Conservation (phyloP, 805 yeast genomes). For the Saccharomycopsis oosterbeekiorum region DNA sequence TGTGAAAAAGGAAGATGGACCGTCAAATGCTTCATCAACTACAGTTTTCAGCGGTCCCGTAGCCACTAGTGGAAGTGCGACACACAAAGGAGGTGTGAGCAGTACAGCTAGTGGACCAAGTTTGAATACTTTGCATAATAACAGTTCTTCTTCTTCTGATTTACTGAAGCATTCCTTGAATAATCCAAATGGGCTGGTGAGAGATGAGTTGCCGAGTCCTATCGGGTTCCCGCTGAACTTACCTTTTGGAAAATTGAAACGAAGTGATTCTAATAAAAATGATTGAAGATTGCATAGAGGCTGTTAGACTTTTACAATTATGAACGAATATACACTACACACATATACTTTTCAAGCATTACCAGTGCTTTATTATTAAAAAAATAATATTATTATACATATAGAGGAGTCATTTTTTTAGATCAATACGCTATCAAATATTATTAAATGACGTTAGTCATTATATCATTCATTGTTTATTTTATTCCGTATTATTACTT, state of each 20-base stretch:
- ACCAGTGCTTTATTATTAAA: too few relatives aligned
- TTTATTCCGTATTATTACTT: too few relatives aligned
- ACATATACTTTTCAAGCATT: too few relatives aligned
- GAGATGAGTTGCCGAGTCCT: slow-evolving; percentile 18
- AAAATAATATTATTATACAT: too few relatives aligned
- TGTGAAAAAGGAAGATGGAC: background rate
- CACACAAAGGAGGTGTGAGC: background rate
- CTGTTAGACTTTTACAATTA: too few relatives aligned
- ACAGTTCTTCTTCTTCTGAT: background rate
- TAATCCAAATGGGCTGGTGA: slow-evolving; percentile 17
- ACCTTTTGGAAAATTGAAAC: slow-evolving; percentile 12
- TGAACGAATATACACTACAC: too few relatives aligned
- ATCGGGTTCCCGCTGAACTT: slow-evolving; percentile 8
- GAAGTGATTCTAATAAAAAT: background rate
- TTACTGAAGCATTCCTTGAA: slow-evolving; percentile 16
- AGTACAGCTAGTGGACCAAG: background rate
- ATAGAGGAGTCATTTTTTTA: too few relatives aligned
- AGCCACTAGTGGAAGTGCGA: background rate
- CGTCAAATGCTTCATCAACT: background rate
- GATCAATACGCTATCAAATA: too few relatives aligned
- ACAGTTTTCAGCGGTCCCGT: background rate
- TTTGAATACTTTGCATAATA: background rate
- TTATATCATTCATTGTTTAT: too few relatives aligned
- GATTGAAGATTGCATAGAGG: background rate
- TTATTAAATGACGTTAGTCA: too few relatives aligned